phyloP scores from a whole-genome alignment of 2,329 filamentous ascomycete genomes.

The Domatiomyces globalis region DNA sequence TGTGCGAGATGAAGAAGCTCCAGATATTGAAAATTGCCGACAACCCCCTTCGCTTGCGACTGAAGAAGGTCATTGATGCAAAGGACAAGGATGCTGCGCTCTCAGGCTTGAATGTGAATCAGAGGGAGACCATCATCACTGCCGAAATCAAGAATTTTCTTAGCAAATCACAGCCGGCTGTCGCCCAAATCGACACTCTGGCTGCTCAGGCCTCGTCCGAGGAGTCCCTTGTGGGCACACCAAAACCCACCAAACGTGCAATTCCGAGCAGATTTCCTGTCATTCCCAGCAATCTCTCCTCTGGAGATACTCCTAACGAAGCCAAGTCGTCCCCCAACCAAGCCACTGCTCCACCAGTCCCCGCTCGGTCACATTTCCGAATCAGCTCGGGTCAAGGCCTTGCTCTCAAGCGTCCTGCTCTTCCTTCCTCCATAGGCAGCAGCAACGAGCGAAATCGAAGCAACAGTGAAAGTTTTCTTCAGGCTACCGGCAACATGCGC shows the following conservation, averaged over 20 bases:
- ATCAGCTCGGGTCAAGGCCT: slow-evolving; percentile 32
- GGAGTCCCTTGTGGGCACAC: slow-evolving; percentile 63
- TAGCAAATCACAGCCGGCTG: slow-evolving; percentile 30
- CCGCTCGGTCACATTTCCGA: slow-evolving; percentile 66
- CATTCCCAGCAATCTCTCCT: slow-evolving; percentile 50
- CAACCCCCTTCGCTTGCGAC: slow-evolving; percentile 71
- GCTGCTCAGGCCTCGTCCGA: slow-evolving; percentile 37
- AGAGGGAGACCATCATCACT: slow-evolving; percentile 46
- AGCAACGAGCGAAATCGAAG: slow-evolving; percentile 47
- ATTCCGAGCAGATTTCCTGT: slow-evolving; percentile 46
- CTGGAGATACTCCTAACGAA: slow-evolving; percentile 9
- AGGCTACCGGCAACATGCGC: slow-evolving; percentile 31
- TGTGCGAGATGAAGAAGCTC: slow-evolving; percentile 80
- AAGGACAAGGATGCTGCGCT: slow-evolving; percentile 51
- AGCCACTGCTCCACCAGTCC: slow-evolving; percentile 57
- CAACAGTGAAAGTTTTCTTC: slow-evolving; percentile 47
- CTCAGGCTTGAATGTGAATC: slow-evolving; percentile 41
- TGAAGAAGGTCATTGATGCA: slow-evolving; percentile 51
- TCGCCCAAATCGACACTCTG: slow-evolving; percentile 29
- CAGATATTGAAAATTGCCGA: slow-evolving; percentile 82
- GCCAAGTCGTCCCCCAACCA: slow-evolving; percentile 10
- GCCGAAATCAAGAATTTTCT: slow-evolving; percentile 47
- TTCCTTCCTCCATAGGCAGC: slow-evolving; percentile 48
- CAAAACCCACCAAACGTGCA: slow-evolving; percentile 49
- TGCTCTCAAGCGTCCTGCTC: slow-evolving; percentile 51